A percentile compares a stretch with the other conserved stretches of the same genome.
These are phyloP conservation scores for Solanum tacnaense DNA, from an alignment of 257 asterid genomes.

Conservation along the genomic window DNA sequence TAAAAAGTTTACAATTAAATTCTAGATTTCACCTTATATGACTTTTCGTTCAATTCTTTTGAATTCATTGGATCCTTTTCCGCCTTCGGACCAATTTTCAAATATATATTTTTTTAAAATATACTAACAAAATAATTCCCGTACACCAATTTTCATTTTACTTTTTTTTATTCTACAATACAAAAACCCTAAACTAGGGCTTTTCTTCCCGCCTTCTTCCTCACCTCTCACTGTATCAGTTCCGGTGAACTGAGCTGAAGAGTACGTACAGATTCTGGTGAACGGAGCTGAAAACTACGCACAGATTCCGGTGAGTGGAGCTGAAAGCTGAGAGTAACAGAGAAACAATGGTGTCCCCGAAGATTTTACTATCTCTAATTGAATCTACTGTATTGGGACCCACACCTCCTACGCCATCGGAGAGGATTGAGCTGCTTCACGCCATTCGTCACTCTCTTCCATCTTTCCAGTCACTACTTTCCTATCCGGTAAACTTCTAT, in stretches of 20 bases:
- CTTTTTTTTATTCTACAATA: background rate
- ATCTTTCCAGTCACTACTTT: constrained; percentile 52
- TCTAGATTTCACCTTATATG: background rate
- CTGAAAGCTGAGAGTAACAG: background rate
- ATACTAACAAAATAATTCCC: background rate
- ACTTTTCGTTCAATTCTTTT: too few relatives aligned
- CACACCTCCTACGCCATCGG: constrained; percentile 66
- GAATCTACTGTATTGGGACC: constrained; percentile 56
- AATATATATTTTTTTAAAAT: too few relatives aligned
- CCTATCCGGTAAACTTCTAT: constrained; percentile 46
- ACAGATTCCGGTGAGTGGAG: background rate
- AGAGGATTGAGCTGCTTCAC: constrained; percentile 74
- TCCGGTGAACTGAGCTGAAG: background rate
- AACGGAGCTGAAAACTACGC: background rate
- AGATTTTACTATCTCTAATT: constrained; percentile 48
- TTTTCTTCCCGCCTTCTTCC: constrained; percentile 12
- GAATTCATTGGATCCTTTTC: background rate
- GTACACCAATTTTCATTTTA: background rate
- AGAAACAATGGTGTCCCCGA: constrained; percentile 54
- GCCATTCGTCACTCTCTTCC: constrained; percentile 69
- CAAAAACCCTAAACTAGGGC: background rate
- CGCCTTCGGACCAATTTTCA: background rate
- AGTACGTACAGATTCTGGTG: background rate
- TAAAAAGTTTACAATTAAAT: background rate
- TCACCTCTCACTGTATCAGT: background rate